Evolutionary conservation across 345 rosid species (phyloP).

Genomic region (Aquilaria malaccensis): DNA sequence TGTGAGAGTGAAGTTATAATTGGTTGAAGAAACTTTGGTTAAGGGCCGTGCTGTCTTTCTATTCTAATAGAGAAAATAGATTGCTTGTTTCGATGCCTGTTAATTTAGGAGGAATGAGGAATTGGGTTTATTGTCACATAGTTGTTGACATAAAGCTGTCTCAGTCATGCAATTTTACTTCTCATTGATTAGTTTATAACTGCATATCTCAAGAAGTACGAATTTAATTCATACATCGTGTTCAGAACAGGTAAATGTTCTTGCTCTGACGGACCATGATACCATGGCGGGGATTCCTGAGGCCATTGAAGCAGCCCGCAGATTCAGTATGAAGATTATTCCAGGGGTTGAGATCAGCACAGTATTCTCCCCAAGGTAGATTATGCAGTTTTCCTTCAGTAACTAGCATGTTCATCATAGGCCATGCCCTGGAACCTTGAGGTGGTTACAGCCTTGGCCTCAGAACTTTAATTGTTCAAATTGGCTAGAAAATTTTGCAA

Average conservation of each 20-base stretch:
- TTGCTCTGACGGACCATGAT: conserved; percentile 93
- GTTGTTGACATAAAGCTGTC: too few relatives aligned
- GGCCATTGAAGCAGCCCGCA: conserved; percentile 77
- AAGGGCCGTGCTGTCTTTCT: too few relatives aligned
- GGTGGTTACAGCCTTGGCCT: neutral
- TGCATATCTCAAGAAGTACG: neutral
- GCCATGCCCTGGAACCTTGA: neutral
- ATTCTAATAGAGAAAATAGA: too few relatives aligned
- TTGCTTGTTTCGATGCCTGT: too few relatives aligned
- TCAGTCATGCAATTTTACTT: too few relatives aligned
- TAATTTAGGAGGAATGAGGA: too few relatives aligned
- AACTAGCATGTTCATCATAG: neutral
- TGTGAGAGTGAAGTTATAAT: too few relatives aligned
- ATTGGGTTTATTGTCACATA: too few relatives aligned
- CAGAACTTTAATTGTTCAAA: neutral
- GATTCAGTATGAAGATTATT: conserved; percentile 75
- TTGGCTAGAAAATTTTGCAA: neutral
- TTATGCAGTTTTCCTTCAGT: conserved; percentile 8
- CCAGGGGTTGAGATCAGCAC: conserved; percentile 97
- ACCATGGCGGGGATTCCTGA: conserved; percentile 85
- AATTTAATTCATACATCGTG: conserved; percentile 28
- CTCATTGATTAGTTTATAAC: too few relatives aligned
- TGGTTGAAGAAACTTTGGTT: too few relatives aligned
- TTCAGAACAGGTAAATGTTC: conserved; percentile 86
- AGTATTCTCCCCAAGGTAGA: conserved; percentile 59